phyloP scores from a whole-genome alignment of 768 basidiomycete genomes.

The Lentinula edodes region DNA sequence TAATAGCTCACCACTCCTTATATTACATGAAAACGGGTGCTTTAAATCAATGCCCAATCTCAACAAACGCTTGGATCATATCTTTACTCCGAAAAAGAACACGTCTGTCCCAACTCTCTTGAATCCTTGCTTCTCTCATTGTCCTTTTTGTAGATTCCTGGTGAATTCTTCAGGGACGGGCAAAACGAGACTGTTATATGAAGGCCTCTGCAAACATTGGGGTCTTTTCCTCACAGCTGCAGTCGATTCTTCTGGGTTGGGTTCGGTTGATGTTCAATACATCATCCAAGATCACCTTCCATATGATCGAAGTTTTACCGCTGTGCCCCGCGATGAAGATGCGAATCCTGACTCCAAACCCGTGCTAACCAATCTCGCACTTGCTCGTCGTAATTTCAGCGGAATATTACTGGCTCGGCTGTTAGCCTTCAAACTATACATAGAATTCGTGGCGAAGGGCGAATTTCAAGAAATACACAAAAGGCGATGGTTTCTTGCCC shows the following conservation, averaged over 20 bases:
- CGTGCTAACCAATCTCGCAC: too few relatives aligned
- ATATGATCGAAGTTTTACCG: background rate
- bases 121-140: too few relatives aligned
- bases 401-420: background rate
- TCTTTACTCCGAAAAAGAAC: background rate
- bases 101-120: background rate
- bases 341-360: too few relatives aligned
- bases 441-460: too few relatives aligned
- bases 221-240: background rate
- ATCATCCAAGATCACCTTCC: background rate
- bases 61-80: background rate
- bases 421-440: too few relatives aligned
- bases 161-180: background rate
- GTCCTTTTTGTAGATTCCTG: background rate
- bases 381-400: background rate
- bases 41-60: background rate
- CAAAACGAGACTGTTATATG: background rate
- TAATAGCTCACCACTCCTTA: background rate
- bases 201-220: constrained; percentile 1
- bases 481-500: too few relatives aligned
- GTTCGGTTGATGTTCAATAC: background rate
- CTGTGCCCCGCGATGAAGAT: background rate
- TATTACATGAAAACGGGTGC: background rate
- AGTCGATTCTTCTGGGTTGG: background rate
- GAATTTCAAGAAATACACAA: too few relatives aligned